Evolutionary conservation across 169 alveolate species (phyloP).

Genomic region (Pseudocohnilembus persalinus): DNA sequence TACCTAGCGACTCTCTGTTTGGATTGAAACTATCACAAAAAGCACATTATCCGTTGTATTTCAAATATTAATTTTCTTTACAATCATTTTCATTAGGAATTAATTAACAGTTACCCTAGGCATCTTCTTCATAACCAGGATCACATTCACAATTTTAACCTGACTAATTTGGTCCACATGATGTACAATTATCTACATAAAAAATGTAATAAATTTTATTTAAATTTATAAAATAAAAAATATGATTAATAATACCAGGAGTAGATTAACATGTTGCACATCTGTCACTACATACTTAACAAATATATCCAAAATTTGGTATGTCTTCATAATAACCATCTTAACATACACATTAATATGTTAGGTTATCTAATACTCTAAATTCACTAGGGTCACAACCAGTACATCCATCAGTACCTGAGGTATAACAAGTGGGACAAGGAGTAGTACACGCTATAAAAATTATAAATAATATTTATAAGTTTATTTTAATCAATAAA

Average conservation of each 20-base stretch:
- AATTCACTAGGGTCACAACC: not conserved
- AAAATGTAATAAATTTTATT: too few species aligned
- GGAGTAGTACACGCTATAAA: not conserved
- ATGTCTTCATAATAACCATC: not conserved
- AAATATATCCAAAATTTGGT: not conserved
- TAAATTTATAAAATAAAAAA: too few species aligned
- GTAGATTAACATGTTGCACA: not conserved
- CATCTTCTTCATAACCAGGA: not conserved
- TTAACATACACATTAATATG: not conserved
- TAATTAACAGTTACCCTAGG: not conserved
- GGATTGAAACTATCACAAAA: not conserved
- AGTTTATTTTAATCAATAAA: too few species aligned
- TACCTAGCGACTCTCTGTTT: not conserved
- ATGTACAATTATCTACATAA: not conserved
- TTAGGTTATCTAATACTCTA: not conserved
- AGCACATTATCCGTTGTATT: not conserved
- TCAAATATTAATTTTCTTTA: too few species aligned
- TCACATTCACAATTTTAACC: not conserved
- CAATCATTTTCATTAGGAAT: not conserved
- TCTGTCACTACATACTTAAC: not conserved
- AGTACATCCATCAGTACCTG: not conserved
- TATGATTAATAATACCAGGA: not conserved
- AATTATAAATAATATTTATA: too few species aligned
- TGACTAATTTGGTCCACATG: not conserved
- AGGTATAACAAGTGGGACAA: not conserved